Percentiles rank a stretch among this genome's conserved stretches.
These are phyloP conservation scores for Diaporthe helianthi DNA, from an alignment of 2,329 filamentous ascomycete species.

Conservation along the genomic window DNA sequence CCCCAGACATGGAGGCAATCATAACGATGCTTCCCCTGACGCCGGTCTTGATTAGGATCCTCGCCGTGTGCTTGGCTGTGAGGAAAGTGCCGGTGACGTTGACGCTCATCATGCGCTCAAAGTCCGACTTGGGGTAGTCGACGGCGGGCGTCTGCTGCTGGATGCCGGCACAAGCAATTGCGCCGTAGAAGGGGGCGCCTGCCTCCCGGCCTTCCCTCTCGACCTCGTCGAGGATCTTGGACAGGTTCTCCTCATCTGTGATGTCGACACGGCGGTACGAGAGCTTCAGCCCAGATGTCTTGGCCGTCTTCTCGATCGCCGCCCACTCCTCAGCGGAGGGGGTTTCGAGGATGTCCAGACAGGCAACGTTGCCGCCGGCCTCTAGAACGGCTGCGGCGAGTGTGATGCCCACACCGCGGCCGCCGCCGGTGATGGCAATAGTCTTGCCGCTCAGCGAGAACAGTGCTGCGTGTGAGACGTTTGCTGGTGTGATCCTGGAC, in stretches of 20 bases:
- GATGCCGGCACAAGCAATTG: slow-evolving; percentile 57
- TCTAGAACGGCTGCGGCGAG: slow-evolving; percentile 57
- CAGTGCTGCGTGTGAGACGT: slow-evolving; percentile 6
- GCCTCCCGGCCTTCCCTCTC: slow-evolving; percentile 43
- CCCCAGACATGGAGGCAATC: slow-evolving; percentile 57
- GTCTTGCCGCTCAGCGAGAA: slow-evolving; percentile 39
- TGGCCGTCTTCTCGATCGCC: slow-evolving; percentile 49
- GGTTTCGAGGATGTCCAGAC: slow-evolving; percentile 49
- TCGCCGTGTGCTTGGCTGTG: slow-evolving; percentile 73
- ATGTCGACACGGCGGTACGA: slow-evolving; percentile 56
- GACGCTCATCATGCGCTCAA: slow-evolving; percentile 72
- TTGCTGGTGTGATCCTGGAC: slow-evolving; percentile 22
- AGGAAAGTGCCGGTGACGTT: slow-evolving; percentile 75
- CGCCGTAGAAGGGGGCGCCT: slow-evolving; percentile 43
- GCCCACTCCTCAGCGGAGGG: slow-evolving; percentile 50
- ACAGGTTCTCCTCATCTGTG: slow-evolving; percentile 51
- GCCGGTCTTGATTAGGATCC: slow-evolving; percentile 55
- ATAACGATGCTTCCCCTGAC: slow-evolving; percentile 56
- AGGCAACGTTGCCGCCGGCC: slow-evolving; percentile 56
- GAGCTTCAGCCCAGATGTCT: slow-evolving; percentile 43
- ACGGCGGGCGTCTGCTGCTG: slow-evolving; percentile 55
- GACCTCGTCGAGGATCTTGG: slow-evolving; percentile 46
- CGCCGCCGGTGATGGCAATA: slow-evolving; percentile 58
- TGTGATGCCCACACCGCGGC: slow-evolving; percentile 57
- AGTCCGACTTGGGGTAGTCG: slow-evolving; percentile 61